Evolutionary conservation across 768 basidiomycete genomes (phyloP).

Genomic region (Rhodocollybia butyracea): DNA sequence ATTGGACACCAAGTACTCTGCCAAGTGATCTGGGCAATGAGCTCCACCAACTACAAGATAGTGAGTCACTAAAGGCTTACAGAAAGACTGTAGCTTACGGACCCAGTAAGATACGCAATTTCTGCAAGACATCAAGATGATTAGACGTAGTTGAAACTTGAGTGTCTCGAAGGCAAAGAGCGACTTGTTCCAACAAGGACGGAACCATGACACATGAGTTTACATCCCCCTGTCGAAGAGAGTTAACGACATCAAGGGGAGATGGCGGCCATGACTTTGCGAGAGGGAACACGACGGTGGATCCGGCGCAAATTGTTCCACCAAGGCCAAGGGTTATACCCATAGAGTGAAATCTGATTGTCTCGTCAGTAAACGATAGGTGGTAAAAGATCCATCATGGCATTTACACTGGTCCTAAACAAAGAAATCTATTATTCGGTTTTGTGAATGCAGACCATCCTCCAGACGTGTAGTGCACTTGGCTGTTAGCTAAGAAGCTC

Average conservation of each 20-base stretch:
- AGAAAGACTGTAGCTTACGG: neutral
- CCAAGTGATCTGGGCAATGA: constrained; percentile 11
- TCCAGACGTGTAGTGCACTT: constrained; percentile 9
- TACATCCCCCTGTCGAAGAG: constrained; percentile 1
- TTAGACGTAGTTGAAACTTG: neutral
- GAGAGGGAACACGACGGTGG: constrained; percentile 12
- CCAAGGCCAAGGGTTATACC: constrained; percentile 11
- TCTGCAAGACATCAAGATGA: neutral
- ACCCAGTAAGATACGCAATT: constrained; percentile 9
- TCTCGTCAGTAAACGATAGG: neutral
- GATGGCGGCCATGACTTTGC: constrained; percentile 14
- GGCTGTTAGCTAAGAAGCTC: constrained; percentile 12
- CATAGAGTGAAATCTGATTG: constrained; percentile 11
- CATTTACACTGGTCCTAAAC: constrained; percentile 13
- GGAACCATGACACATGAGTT: constrained; percentile 12
- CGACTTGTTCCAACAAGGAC: constrained; percentile 9
- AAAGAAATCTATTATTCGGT: constrained; percentile 13
- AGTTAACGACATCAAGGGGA: constrained; percentile 11
- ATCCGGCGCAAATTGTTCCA: constrained; percentile 10
- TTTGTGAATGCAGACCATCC: constrained; percentile 14
- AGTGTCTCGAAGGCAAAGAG: neutral
- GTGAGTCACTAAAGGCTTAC: neutral
- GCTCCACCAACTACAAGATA: constrained; percentile 11
- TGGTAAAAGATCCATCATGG: neutral
- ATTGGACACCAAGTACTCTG: constrained; percentile 1